Evolutionary conservation across 148 eudicot genomes (phyloP).

Genomic region (Vaccinium macrocarpon): DNA sequence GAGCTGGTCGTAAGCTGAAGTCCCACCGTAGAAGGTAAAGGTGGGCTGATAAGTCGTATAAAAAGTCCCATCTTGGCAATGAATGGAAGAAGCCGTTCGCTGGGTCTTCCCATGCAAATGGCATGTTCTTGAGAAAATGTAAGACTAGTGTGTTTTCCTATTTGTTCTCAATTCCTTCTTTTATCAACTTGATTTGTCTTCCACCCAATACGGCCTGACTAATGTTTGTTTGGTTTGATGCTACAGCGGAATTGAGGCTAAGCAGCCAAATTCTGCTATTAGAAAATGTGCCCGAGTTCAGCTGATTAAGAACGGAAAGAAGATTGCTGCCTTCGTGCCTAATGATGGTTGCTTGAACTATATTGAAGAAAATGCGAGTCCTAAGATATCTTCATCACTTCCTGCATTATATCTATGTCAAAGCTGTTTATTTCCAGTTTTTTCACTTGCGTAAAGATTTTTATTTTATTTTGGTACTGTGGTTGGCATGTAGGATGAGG

Average conservation of each 20-base stretch:
- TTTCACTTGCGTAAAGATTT: background rate
- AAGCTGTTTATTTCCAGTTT: background rate
- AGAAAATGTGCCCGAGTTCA: conserved; percentile 37
- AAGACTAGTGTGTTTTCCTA: background rate
- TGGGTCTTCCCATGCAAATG: conserved; percentile 41
- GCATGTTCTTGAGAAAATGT: conserved; percentile 39
- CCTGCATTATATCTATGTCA: background rate
- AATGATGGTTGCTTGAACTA: conserved; percentile 38
- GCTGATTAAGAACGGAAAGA: conserved; percentile 36
- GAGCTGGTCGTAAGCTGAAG: conserved; percentile 42
- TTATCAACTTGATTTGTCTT: background rate
- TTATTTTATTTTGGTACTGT: background rate
- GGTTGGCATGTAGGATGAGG: conserved; percentile 31
- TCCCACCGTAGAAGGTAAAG: conserved; percentile 37
- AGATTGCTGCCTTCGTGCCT: conserved; percentile 36
- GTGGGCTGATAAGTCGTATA: conserved; percentile 37
- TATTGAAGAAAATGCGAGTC: conserved; percentile 34
- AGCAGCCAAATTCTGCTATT: conserved; percentile 41
- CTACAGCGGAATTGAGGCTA: conserved; percentile 32
- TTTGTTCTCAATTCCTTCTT: background rate
- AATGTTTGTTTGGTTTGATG: background rate
- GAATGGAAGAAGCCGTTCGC: conserved; percentile 44
- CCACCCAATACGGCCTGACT: background rate
- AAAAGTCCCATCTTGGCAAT: conserved; percentile 34
- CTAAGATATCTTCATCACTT: background rate